phyloP scores from a whole-genome alignment of 1,284 basidiomycete genomes.

The Leucoagaricus sp. region DNA sequence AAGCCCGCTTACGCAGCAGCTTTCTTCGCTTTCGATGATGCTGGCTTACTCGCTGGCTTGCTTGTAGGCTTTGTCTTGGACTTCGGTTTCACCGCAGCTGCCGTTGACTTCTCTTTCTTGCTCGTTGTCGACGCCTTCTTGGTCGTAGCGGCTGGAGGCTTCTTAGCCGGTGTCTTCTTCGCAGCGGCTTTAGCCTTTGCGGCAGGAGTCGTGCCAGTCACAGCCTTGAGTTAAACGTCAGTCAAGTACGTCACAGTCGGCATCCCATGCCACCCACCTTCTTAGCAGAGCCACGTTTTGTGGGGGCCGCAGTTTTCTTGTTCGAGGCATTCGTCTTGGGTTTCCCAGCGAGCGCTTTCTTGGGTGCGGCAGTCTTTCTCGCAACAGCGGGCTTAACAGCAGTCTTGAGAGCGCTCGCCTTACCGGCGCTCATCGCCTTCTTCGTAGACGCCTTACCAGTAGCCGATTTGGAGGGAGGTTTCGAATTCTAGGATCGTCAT shows the following conservation, averaged over 20 bases:
- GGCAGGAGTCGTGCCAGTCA: conserved; percentile 36
- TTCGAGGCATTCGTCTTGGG: conserved; percentile 26
- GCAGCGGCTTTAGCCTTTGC: conserved; percentile 40
- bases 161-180: conserved; percentile 41
- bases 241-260: not conserved
- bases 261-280: conserved; percentile 16
- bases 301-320: conserved; percentile 24
- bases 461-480: conserved; percentile 41
- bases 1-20: conserved; percentile 16
- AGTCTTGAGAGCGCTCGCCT: conserved; percentile 24
- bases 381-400: conserved; percentile 35
- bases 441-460: conserved; percentile 28
- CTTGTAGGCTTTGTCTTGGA: conserved; percentile 28
- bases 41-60: conserved; percentile 27
- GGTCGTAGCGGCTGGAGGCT: conserved; percentile 36
- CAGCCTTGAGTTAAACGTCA: conserved; percentile 28
- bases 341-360: conserved; percentile 42
- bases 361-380: conserved; percentile 34
- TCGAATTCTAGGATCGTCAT: conserved; percentile 32
- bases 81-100: conserved; percentile 33
- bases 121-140: conserved; percentile 28
- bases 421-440: conserved; percentile 27
- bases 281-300: conserved; percentile 23
- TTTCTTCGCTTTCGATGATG: conserved; percentile 34
- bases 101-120: conserved; percentile 28